These are phyloP conservation scores for Pythium volutum DNA, from an alignment of 352 stramenopile genomes.

Conservation along the genomic window DNA sequence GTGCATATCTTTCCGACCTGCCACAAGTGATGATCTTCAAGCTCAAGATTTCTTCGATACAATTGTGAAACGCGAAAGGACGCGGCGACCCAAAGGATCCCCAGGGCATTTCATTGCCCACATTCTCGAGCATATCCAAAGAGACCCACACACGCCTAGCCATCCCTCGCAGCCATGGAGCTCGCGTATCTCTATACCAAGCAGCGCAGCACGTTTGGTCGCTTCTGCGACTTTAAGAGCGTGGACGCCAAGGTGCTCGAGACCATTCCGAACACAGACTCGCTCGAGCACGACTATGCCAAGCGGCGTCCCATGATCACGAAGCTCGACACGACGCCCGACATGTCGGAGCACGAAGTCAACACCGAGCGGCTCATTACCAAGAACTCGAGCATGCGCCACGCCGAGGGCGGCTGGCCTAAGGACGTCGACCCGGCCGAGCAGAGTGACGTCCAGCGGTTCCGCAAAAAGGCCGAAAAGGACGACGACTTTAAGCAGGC, in stretches of 20 bases:
- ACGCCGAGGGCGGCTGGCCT: slow-evolving; percentile 95
- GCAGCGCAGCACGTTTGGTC: slow-evolving; percentile 90
- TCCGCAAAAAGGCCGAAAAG: slow-evolving; percentile 97
- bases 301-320: slow-evolving; percentile 84
- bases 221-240: slow-evolving; percentile 90
- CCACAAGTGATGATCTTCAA: neutral
- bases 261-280: slow-evolving; percentile 80
- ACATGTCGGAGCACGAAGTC: slow-evolving; percentile 91
- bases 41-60: neutral
- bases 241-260: slow-evolving; percentile 90
- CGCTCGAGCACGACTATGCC: slow-evolving; percentile 90
- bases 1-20: neutral
- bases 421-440: slow-evolving; percentile 97
- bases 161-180: slow-evolving; percentile 52
- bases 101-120: no score
- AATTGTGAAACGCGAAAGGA: neutral
- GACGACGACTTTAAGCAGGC: slow-evolving; percentile 96
- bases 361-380: slow-evolving; percentile 94
- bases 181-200: slow-evolving; percentile 91
- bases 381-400: slow-evolving; percentile 93
- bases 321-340: slow-evolving; percentile 86
- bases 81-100: neutral
- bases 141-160: neutral
- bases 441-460: slow-evolving; percentile 94
- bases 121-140: neutral